Conservation (phyloP, 805 yeast species). For the Saccharomycopsis malanga region DNA sequence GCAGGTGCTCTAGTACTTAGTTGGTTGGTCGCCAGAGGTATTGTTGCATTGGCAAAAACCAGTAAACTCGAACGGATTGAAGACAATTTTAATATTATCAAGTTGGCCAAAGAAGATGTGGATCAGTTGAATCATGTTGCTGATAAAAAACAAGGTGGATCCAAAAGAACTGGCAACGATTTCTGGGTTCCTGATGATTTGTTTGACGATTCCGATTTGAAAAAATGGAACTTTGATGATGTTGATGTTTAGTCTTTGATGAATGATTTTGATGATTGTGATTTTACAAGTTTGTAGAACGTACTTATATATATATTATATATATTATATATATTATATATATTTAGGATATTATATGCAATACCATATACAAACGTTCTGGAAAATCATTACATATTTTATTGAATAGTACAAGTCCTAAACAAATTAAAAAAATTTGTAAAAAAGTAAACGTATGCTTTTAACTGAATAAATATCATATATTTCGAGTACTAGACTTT, state of each 20-base stretch:
- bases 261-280: too few species aligned
- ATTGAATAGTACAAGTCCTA: not conserved
- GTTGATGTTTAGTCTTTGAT: not conserved
- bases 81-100: conserved; percentile 31
- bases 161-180: not conserved
- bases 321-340: not conserved
- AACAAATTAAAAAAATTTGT: too few species aligned
- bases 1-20: conserved; percentile 39
- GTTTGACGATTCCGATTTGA: conserved; percentile 10
- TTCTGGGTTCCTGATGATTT: conserved; percentile 15
- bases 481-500: too few species aligned
- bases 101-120: conserved; percentile 38
- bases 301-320: not conserved
- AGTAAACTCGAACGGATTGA: conserved; percentile 56
- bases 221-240: conserved; percentile 2
- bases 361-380: too few species aligned
- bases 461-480: too few species aligned
- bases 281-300: too few species aligned
- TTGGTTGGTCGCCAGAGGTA: conserved; percentile 40
- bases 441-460: too few species aligned
- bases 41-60: conserved; percentile 59
- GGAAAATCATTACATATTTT: too few species aligned
- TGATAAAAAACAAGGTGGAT: conserved; percentile 4
- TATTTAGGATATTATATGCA: not conserved
- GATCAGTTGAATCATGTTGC: conserved; percentile 31